Evolutionary conservation across 768 basidiomycete species (phyloP).

Genomic region (Lentinus brumalis): DNA sequence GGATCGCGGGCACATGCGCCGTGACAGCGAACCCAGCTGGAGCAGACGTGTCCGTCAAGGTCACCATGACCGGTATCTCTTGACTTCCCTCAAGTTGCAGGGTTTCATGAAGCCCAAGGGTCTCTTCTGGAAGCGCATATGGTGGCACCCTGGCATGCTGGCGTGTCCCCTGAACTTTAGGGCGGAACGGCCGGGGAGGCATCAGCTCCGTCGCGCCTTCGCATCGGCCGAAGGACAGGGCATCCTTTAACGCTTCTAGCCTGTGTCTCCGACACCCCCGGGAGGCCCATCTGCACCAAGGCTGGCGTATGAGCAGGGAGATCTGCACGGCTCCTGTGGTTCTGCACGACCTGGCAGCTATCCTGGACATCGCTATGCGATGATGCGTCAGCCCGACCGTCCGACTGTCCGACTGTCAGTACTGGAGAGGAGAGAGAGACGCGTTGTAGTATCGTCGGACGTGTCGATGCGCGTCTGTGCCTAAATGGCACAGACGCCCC

Average conservation of each 20-base stretch:
- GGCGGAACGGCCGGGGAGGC: conserved; percentile 1
- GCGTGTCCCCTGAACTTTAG: conserved; percentile 1
- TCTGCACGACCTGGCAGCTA: background rate
- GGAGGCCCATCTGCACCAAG: background rate
- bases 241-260: background rate
- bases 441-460: too few species aligned
- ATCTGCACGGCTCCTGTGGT: background rate
- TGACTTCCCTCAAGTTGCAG: background rate
- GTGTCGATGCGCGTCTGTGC: too few species aligned
- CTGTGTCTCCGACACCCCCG: conserved; percentile 8
- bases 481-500: too few species aligned
- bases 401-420: too few species aligned
- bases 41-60: background rate
- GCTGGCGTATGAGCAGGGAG: conserved; percentile 6
- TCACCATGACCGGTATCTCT: background rate
- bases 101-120: background rate
- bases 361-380: background rate
- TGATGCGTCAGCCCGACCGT: background rate
- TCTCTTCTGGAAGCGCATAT: conserved; percentile 18
- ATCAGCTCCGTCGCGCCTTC: conserved; percentile 10
- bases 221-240: conserved; percentile 15
- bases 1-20: conserved; percentile 4
- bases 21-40: conserved; percentile 1
- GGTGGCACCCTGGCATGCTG: conserved; percentile 13
- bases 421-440: too few species aligned